These are phyloP conservation scores for Pichia sp. DNA, from an alignment of 1,139 yeast genomes.

Conservation along the genomic window DNA sequence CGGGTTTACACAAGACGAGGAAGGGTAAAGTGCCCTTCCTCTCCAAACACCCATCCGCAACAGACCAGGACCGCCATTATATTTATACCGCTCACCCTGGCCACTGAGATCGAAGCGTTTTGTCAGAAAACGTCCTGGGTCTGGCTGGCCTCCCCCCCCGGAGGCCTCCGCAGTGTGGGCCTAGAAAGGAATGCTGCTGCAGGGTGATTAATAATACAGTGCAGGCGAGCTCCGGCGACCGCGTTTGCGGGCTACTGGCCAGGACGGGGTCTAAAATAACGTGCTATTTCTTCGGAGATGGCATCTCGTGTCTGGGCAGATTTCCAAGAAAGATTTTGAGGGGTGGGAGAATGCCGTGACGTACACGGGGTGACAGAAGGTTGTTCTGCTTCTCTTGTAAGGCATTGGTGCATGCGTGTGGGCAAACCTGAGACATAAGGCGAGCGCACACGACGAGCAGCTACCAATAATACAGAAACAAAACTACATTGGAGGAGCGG, in stretches of 20 bases:
- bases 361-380: neutral
- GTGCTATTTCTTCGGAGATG: neutral
- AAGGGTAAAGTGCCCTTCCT: no score
- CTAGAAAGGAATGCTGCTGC: neutral
- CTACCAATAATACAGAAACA: neutral
- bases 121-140: neutral
- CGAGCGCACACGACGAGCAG: neutral
- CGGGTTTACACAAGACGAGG: no score
- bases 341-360: neutral
- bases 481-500: conserved; percentile 5
- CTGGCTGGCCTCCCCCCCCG: neutral
- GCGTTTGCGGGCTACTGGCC: neutral
- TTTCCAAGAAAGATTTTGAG: neutral
- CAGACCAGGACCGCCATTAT: neutral
- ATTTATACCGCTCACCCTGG: neutral
- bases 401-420: neutral
- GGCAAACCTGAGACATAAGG: neutral
- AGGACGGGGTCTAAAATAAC: neutral
- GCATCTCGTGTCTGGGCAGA: neutral
- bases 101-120: conserved; percentile 1
- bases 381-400: neutral
- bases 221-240: neutral
- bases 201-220: neutral
- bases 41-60: no score
- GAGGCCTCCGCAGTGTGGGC: neutral